Percentiles rank a stretch among this genome's conserved stretches.
phyloP scores from a whole-genome alignment of 2,329 filamentous ascomycete genomes.

The Aschersonia sp. region DNA sequence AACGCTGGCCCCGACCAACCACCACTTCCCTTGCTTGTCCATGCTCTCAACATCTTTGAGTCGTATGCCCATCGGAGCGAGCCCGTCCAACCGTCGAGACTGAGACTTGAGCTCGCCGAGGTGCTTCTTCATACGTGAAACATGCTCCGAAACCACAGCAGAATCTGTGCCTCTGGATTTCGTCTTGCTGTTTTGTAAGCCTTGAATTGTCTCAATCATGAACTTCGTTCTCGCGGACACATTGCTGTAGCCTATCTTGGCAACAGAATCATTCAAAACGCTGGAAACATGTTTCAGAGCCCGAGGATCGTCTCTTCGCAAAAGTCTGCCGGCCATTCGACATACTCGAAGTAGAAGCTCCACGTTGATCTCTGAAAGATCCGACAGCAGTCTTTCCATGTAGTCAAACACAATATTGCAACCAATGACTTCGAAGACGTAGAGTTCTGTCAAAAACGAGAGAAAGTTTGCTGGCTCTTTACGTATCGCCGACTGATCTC shows the following conservation, averaged over 20 bases:
- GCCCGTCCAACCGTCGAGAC: conserved; percentile 47
- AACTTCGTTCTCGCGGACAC: conserved; percentile 84
- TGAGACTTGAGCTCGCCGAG: conserved; percentile 59
- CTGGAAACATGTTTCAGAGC: conserved; percentile 79
- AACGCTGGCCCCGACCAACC: conserved; percentile 95
- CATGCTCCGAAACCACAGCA: conserved; percentile 63
- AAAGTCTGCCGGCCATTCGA: conserved; percentile 63
- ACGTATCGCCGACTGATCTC: conserved; percentile 22
- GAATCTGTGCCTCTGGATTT: conserved; percentile 62
- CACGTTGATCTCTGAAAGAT: conserved; percentile 73
- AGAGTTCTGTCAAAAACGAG: conserved; percentile 71
- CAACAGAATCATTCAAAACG: conserved; percentile 58
- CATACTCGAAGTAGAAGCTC: conserved; percentile 79
- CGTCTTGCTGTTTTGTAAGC: conserved; percentile 85
- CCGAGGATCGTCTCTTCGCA: conserved; percentile 79
- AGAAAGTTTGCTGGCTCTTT: conserved; percentile 54
- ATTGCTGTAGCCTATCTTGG: conserved; percentile 50
- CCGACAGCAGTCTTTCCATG: conserved; percentile 59
- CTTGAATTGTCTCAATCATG: conserved; percentile 93
- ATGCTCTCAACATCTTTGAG: conserved; percentile 70
- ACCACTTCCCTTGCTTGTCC: conserved; percentile 90
- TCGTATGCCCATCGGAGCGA: conserved; percentile 69
- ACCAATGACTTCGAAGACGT: conserved; percentile 80
- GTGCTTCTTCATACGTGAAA: conserved; percentile 76
- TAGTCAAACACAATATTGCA: conserved; percentile 83